Base-by-base conservation (phyloP, 2,329 filamentous ascomycete species). In the Diaporthe sp. region DNA sequence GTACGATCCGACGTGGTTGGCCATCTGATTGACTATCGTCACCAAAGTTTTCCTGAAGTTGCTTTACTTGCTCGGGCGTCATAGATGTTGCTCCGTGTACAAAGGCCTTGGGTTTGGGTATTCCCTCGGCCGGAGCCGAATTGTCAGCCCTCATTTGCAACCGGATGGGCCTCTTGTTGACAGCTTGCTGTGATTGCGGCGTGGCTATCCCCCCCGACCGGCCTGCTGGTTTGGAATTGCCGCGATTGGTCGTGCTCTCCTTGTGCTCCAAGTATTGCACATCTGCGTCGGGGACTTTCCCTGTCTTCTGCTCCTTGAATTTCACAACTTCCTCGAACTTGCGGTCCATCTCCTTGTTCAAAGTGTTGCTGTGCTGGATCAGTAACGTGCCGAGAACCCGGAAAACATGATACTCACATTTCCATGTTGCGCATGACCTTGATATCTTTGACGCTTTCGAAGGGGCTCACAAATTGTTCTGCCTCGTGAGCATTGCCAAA, bases 401-500 rank as follows among this genome's bases (percentile, higher is more conserved):
- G 32, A 42, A 30, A 15, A 5, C n/a, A 9, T 10, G 10, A 27
- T 9, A 69, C 74, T 75, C 17, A 74, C 74, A n/a, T 59, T 32
- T 42, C 15, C n/a, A 7, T 1, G 37, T n/a, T n/a, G 1, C n/a
- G 22, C 9, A 27, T n/a, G 6, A 25, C 13, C 10, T 39, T 58
- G 19, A 22, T 32, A 3, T 3, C 8, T 27, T 42, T 51, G 35
- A 42, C 37, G 15, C 2, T 15, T 22, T 30, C 30, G 37, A 35
- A 72, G 1, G n/a, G n/a, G 0, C 4, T 15, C 19, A 70, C 50
- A 37, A 56, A 74, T 8, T 37, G 12, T 25, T 56, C 55, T 59
- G 69, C 68, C 39, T 75, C 35, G 37, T 75, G 70, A 71, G 71
- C 59, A 68, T 61, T 75, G 22, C 7, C 42, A 71, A 76, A 75